phyloP scores from a whole-genome alignment of 768 basidiomycete species.

The Leccinum uliginosum region DNA sequence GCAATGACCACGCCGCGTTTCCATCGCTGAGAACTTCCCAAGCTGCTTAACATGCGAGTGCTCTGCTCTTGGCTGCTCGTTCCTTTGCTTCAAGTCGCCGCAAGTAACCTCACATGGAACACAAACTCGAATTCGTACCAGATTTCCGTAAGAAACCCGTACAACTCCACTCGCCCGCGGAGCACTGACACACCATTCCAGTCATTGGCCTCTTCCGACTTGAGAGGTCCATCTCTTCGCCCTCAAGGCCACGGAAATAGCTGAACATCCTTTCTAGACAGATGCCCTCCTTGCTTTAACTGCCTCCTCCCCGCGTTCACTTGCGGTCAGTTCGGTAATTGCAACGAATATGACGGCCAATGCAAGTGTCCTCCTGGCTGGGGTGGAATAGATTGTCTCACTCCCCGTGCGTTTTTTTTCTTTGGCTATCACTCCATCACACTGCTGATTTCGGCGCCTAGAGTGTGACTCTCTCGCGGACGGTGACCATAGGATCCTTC shows the following conservation, averaged over 20 bases:
- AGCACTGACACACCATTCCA: slow-evolving; percentile 11
- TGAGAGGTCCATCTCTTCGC: slow-evolving; percentile 9
- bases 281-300: slow-evolving; percentile 92
- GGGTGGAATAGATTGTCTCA: slow-evolving; percentile 92
- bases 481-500: slow-evolving; percentile 76
- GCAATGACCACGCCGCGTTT: not conserved
- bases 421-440: not conserved
- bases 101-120: slow-evolving; percentile 18
- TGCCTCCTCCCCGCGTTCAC: slow-evolving; percentile 88
- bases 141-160: slow-evolving; percentile 19
- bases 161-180: not conserved
- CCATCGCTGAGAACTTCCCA: not conserved
- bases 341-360: slow-evolving; percentile 89
- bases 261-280: slow-evolving; percentile 30
- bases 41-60: slow-evolving; percentile 19
- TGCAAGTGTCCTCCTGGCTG: slow-evolving; percentile 98
- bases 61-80: slow-evolving; percentile 17
- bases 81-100: slow-evolving; percentile 6
- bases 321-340: slow-evolving; percentile 89
- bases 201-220: slow-evolving; percentile 19
- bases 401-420: slow-evolving; percentile 61
- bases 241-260: not conserved
- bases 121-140: slow-evolving; percentile 19
- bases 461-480: slow-evolving; percentile 95
- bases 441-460: slow-evolving; percentile 27